These are phyloP conservation scores for Fusarium sp. DNA, from an alignment of 2,329 filamentous ascomycete species.

Conservation along the genomic window DNA sequence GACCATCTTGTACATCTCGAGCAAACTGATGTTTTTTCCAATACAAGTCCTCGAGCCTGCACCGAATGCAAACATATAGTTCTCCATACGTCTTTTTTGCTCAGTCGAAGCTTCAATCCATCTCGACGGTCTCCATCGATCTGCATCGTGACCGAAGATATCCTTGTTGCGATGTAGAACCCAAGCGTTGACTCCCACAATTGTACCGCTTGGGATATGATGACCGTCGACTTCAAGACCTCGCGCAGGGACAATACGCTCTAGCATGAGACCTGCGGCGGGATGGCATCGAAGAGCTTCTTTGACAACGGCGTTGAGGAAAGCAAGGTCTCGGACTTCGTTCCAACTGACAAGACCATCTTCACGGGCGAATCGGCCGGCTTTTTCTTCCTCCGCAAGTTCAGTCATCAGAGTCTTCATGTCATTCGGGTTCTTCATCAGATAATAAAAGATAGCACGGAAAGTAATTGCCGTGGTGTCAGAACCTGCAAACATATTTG, in stretches of 20 bases:
- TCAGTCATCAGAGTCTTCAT: slow-evolving; percentile 67
- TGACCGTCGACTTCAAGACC: slow-evolving; percentile 70
- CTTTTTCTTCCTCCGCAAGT: slow-evolving; percentile 65
- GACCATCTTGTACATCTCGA: slow-evolving; percentile 72
- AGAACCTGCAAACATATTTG: slow-evolving; percentile 36
- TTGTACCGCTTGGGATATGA: slow-evolving; percentile 73
- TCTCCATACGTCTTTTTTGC: slow-evolving; percentile 32
- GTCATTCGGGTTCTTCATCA: slow-evolving; percentile 2
- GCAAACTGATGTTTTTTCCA: slow-evolving; percentile 71
- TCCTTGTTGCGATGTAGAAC: slow-evolving; percentile 74
- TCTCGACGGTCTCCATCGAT: slow-evolving; percentile 64
- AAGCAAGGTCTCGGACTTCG: slow-evolving; percentile 75
- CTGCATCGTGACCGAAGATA: slow-evolving; percentile 74
- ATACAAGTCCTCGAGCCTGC: slow-evolving; percentile 75
- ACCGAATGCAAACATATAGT: slow-evolving; percentile 65
- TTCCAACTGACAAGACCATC: slow-evolving; percentile 72
- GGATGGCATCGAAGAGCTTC: slow-evolving; percentile 82
- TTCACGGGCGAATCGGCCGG: slow-evolving; percentile 60
- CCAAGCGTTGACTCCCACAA: slow-evolving; percentile 80
- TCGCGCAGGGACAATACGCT: slow-evolving; percentile 73
- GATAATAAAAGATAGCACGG: slow-evolving; percentile 25
- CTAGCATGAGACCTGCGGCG: slow-evolving; percentile 75
- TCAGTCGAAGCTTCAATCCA: slow-evolving; percentile 66
- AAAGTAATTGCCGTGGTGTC: slow-evolving; percentile 32
- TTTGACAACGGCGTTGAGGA: slow-evolving; percentile 80